Percentiles rank a stretch among this genome's conserved stretches.
Evolutionary conservation across 306 rosid species (phyloP).

Genomic region (Carpinus fangiana): DNA sequence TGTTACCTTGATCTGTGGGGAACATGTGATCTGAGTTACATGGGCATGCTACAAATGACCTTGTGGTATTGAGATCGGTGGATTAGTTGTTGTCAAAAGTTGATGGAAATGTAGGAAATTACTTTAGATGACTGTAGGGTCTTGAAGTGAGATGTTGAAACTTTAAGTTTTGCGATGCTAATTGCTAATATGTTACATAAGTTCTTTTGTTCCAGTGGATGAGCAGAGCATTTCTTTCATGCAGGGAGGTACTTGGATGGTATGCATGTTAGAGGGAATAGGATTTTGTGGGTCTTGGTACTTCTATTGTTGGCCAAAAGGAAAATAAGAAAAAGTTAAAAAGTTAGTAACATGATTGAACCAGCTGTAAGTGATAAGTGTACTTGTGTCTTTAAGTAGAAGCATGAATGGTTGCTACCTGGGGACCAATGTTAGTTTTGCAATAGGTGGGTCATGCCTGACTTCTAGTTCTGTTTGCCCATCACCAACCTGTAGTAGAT

Average conservation of each 20-base stretch:
- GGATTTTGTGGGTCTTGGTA: constrained; percentile 8
- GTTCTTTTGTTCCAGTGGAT: neutral
- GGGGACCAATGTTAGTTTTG: neutral
- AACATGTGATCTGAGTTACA: too few relatives aligned
- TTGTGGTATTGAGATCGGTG: too few relatives aligned
- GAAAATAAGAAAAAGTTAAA: neutral
- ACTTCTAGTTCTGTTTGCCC: neutral
- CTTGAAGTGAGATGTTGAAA: neutral
- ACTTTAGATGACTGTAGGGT: too few relatives aligned
- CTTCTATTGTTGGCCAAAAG: neutral
- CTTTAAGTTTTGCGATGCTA: neutral
- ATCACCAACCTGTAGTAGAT: neutral
- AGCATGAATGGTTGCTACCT: neutral
- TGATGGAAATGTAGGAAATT: too few relatives aligned
- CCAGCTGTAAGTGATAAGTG: neutral
- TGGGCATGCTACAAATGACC: too few relatives aligned
- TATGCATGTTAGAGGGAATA: neutral
- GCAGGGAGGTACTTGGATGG: neutral
- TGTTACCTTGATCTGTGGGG: too few relatives aligned
- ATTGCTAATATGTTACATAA: neutral
- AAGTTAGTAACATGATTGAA: neutral
- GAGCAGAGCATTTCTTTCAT: neutral
- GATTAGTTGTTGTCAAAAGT: too few relatives aligned
- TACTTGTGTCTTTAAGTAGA: neutral
- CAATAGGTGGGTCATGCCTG: neutral